Base-by-base conservation (phyloP, 1,284 basidiomycete genomes). In the Puccinia hordei region DNA sequence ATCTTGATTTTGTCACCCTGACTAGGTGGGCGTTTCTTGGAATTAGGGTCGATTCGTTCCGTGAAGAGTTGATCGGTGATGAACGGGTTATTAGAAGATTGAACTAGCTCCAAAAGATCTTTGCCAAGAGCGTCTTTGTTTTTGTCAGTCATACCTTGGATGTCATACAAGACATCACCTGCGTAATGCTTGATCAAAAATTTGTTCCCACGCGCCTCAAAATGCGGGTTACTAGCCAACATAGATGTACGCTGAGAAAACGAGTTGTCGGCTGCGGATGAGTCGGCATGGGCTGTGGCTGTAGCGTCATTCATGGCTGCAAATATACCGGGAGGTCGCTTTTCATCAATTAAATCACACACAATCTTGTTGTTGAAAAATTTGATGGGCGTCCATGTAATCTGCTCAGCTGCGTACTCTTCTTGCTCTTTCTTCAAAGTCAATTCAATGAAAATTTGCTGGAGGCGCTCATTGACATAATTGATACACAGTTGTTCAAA, bases 401-500 rank as follows among this genome's bases (percentile, higher is more conserved):
- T 99, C 87, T 97, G 92, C 86, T 99, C 96, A 82, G 92, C 90
- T 27, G 96, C 94, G 85, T 99, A 99, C 87, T 99, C 97, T 86
- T 99, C 97, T 87, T 99, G 97, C 86, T 99, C 97, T 17, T 95
- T 95, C 88, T 99, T 99, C 84, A 99, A 89, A 0, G 97, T 99
- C 72, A 99, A 89, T 86, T 99, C 95, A 85, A 99, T 99, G 87
- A 99, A 99, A 85, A 99, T 98, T 86, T 99, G 97, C 84, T 84
- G 84, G 35, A 87, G 90, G 87, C 98, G 98, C 87, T 99, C 97
- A 89, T 99, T 99, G 88, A 99, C 97, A 85, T 99, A 99, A 88
- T 99, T 99, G 89, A 99, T 99, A 88, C 97, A 99, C 27, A 99
- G 90, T 87, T 99, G 95, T 85, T 98, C 96, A 85, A 98, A 98